Evolutionary conservation across 1,284 basidiomycete genomes (phyloP).

Genomic region (Boletus chippewaensis): DNA sequence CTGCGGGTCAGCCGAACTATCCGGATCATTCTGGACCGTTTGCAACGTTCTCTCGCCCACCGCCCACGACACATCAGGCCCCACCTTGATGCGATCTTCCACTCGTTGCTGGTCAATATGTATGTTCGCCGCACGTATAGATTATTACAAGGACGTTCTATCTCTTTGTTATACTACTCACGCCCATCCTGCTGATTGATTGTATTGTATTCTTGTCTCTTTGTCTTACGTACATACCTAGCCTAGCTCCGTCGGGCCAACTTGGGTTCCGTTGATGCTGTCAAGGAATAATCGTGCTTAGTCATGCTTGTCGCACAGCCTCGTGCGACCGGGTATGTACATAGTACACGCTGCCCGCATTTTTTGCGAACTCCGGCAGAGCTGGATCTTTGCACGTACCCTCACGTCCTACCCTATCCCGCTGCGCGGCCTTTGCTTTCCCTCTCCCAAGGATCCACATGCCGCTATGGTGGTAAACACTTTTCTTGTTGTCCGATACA

Average conservation of each 20-base stretch:
- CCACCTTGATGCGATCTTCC: conserved; percentile 9
- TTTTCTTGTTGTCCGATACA: conserved; percentile 41
- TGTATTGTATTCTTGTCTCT: conserved; percentile 15
- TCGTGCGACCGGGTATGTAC: background rate
- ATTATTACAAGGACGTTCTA: conserved; percentile 18
- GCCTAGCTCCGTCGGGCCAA: background rate
- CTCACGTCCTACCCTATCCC: conserved; percentile 13
- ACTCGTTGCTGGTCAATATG: background rate
- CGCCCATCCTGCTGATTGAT: conserved; percentile 20
- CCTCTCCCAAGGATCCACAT: conserved; percentile 21
- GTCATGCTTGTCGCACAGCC: conserved; percentile 14
- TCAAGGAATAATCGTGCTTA: background rate
- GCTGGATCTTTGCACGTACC: conserved; percentile 28
- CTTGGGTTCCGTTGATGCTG: background rate
- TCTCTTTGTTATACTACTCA: conserved; percentile 20
- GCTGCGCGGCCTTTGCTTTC: conserved; percentile 29
- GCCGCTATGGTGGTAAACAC: conserved; percentile 26
- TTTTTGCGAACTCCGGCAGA: conserved; percentile 16
- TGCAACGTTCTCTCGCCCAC: conserved; percentile 34
- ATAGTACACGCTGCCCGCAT: conserved; percentile 4
- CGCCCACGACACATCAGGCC: conserved; percentile 19
- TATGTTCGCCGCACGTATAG: conserved; percentile 13
- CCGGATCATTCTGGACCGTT: conserved; percentile 20
- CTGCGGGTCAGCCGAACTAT: conserved; percentile 13
- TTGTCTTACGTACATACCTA: conserved; percentile 17